Evolutionary conservation across 2,329 filamentous ascomycete species (phyloP).

Genomic region (Aspergillus neotritici): DNA sequence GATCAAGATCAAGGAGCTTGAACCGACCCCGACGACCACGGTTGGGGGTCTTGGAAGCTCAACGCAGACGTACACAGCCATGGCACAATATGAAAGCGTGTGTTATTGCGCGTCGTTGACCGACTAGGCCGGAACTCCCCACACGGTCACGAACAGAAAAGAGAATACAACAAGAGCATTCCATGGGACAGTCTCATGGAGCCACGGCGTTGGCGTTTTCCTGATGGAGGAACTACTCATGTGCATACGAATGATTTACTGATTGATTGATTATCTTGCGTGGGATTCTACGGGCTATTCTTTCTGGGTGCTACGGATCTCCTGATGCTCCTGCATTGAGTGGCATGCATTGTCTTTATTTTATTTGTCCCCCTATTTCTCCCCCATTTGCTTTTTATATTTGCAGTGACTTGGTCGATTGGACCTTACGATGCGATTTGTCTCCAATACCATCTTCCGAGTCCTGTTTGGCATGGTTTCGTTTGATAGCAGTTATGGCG

Average conservation of each 20-base stretch:
- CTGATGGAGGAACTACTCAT: constrained; percentile 11
- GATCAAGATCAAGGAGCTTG: constrained; percentile 31
- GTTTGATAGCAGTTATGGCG: constrained; percentile 2
- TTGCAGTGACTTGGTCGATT: not conserved
- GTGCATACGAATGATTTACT: constrained; percentile 19
- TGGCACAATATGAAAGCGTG: constrained; percentile 29
- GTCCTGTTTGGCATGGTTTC: constrained; percentile 1
- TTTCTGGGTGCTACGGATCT: constrained; percentile 11
- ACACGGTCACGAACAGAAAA: constrained; percentile 3
- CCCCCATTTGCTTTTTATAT: not conserved
- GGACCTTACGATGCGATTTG: not conserved
- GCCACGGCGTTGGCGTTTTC: constrained; percentile 18
- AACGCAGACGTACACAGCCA: constrained; percentile 32
- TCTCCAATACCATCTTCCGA: not conserved
- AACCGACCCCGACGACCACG: constrained; percentile 34
- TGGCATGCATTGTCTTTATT: constrained; percentile 12
- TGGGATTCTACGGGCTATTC: constrained; percentile 6
- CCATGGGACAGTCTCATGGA: not conserved
- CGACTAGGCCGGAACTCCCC: constrained; percentile 21
- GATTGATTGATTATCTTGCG: constrained; percentile 3
- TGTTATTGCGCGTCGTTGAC: constrained; percentile 34
- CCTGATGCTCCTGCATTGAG: constrained; percentile 3
- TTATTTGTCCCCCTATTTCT: not conserved
- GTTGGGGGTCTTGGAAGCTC: constrained; percentile 19
- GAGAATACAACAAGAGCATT: constrained; percentile 3